phyloP scores from a whole-genome alignment of 768 basidiomycete species.

The Podaxis sp. region DNA sequence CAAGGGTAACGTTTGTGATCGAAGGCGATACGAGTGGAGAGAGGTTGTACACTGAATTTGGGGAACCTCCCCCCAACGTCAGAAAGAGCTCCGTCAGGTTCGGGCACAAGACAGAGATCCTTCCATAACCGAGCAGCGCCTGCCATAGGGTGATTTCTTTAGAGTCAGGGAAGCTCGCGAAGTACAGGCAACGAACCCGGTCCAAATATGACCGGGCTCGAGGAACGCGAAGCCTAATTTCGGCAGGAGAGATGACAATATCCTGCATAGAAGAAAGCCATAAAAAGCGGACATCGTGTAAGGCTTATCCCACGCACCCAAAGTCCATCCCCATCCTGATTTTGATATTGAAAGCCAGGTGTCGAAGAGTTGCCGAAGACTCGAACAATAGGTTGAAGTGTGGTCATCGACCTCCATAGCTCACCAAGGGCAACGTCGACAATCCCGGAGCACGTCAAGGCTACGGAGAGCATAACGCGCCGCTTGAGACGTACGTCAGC shows the following conservation, averaged over 20 bases:
- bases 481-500: not conserved
- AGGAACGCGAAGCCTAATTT: not conserved
- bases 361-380: not conserved
- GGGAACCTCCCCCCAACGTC: not conserved
- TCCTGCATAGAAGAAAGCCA: not conserved
- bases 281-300: not conserved
- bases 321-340: not conserved
- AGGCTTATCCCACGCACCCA: not conserved
- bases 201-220: not conserved
- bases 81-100: not conserved
- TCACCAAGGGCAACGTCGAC: not conserved
- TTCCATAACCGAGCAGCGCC: not conserved
- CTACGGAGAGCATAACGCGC: not conserved
- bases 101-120: not conserved
- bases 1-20: not conserved
- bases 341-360: not conserved
- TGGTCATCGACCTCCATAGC: conserved; percentile 5
- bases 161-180: not conserved
- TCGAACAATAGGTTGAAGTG: not conserved
- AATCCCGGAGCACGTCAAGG: not conserved
- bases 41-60: not conserved
- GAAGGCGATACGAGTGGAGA: conserved; percentile 2
- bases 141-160: not conserved
- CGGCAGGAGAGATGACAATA: not conserved
- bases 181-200: not conserved